phyloP scores from a whole-genome alignment of 768 basidiomycete genomes.

The Pseudohyphozyma bogoriensis region DNA sequence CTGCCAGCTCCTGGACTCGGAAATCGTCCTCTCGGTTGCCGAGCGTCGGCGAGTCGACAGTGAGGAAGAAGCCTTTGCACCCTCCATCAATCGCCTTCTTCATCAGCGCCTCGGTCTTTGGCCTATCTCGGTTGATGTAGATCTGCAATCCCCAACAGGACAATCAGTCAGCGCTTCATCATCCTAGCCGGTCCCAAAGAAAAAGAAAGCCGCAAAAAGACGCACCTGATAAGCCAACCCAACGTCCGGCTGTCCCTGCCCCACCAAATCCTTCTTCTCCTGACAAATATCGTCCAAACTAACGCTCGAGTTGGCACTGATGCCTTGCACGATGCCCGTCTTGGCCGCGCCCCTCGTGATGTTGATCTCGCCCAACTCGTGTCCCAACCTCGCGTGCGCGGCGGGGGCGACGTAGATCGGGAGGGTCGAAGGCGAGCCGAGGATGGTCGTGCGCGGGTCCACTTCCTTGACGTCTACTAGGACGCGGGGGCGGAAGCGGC shows the following conservation, averaged over 20 bases:
- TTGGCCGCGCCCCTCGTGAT: constrained; percentile 5
- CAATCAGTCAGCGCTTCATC: too few relatives aligned
- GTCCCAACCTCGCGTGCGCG: constrained; percentile 24
- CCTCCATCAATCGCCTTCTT: constrained; percentile 9
- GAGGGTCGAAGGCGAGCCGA: constrained; percentile 31
- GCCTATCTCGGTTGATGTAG: constrained; percentile 26
- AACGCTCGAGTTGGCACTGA: not conserved
- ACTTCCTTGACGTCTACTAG: constrained; percentile 35
- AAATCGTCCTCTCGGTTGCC: constrained; percentile 22
- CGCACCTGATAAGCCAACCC: constrained; percentile 7
- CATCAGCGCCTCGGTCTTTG: constrained; percentile 9
- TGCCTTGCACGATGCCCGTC: not conserved
- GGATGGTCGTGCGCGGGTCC: constrained; percentile 34
- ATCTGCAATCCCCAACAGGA: constrained; percentile 11
- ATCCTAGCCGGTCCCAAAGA: not conserved
- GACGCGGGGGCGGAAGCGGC: constrained; percentile 13
- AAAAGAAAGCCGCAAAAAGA: not conserved
- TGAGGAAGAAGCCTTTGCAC: constrained; percentile 38
- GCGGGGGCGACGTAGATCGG: constrained; percentile 40
- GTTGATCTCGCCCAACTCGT: constrained; percentile 11
- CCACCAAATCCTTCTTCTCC: not conserved
- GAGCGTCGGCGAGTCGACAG: constrained; percentile 39
- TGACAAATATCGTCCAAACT: too few relatives aligned
- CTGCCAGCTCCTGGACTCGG: not conserved
- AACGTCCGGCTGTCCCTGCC: not conserved